Evolutionary conservation across 2,329 filamentous ascomycete species (phyloP), one percentile per base, ranked within the genome.

Genomic region (Ophiocordyceps sinensis): DNA sequence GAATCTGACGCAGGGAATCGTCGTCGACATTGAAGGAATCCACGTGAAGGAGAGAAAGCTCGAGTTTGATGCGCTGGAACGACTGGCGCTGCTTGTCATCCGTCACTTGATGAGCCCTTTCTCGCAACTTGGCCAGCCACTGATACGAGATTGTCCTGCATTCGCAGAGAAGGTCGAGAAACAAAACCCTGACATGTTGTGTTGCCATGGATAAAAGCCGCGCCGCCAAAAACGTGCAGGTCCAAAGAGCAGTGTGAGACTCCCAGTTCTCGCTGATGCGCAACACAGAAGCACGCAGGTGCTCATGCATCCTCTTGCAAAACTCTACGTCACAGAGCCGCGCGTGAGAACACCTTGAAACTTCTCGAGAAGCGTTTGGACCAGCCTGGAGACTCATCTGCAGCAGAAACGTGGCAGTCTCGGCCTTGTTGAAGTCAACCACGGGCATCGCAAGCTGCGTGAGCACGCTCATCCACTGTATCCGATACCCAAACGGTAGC

Each of bases 351-450:
- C 37, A 21, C 17, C 37, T 38, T 15, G 6, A 23, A 5, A 15
- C 13, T 1, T 9, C 5, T 1, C 6, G n/a, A 0, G 10, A 0
- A 1, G 15, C 5, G 1, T 37, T 31, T 2, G 47, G 50, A 0
- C 51, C 51, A 4, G 44, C 49, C 23, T 55, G 50, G 1, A 49
- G 28, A 7, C 40, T 49, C 12, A 50, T 42, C 17, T 54, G 52
- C 3, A 54, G 46, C 0, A 55, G 17, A 3, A 53, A 46, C 0
- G 39, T 38, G 0, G 44, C 40, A 0, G 50, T 51, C 36, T 53
- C 50, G 0, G 36, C 2, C 28, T 49, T 53, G 12, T 53, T 53
- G 28, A 52, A 53, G 23, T 54, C 50, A 9, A 55, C 31, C 0
- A 36, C 41, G 0, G 48, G 51, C 43, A 47, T 51, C 1, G 47